Evolutionary conservation across 106 monocot species (phyloP).

Genomic region (Dactylorhiza incarnata): DNA sequence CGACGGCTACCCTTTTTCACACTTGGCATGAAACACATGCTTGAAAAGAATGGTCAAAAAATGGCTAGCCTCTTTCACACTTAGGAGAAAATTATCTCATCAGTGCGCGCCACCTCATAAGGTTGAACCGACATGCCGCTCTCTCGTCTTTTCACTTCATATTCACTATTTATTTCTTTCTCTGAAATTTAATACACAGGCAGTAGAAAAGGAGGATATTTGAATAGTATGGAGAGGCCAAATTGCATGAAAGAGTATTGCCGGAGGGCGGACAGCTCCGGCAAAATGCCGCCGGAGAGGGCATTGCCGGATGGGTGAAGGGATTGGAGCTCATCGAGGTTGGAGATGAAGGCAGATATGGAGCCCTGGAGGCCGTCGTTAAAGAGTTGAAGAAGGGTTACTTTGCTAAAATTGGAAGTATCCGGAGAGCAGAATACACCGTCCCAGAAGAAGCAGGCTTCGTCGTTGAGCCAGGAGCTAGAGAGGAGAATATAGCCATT

Average conservation of each 20-base stretch:
- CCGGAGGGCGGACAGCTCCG: constrained; percentile 14
- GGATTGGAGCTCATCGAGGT: constrained; percentile 11
- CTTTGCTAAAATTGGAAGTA: constrained; percentile 5
- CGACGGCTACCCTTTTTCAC: no score
- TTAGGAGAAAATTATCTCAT: no score
- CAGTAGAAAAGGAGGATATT: no score
- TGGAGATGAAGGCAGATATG: constrained; percentile 22
- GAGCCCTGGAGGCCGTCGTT: constrained; percentile 26
- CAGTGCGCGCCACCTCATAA: no score
- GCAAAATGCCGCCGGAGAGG: constrained; percentile 17
- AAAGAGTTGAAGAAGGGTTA: constrained; percentile 30
- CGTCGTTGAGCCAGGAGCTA: constrained; percentile 10
- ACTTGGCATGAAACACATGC: no score
- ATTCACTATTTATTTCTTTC: no score
- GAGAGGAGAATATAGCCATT: constrained; percentile 19
- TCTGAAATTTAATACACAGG: no score
- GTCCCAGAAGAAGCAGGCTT: constrained; percentile 43
- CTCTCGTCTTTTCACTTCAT: no score
- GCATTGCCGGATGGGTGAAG: constrained; percentile 30
- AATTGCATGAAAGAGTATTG: constrained; percentile 14
- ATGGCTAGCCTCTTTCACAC: no score
- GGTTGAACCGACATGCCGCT: no score
- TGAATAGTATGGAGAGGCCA: constrained; percentile 45
- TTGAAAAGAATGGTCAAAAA: no score
- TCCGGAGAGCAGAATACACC: constrained; percentile 37